Base-by-base conservation (phyloP, 257 asterid species). In the Solanum pennellii region DNA sequence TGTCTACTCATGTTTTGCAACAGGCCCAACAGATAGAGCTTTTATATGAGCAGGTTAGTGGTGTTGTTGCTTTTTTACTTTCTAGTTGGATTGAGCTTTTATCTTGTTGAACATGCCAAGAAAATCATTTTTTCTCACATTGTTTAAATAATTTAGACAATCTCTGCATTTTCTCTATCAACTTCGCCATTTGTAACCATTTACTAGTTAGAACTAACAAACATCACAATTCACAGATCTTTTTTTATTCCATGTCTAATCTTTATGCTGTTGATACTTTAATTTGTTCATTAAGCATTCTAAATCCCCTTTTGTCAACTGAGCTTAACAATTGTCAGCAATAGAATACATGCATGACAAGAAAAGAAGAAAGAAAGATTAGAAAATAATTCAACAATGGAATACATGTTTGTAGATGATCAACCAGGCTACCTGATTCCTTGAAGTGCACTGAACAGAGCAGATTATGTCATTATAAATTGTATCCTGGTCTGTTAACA, bases 21-120 rank as follows among this genome's bases (percentile, higher is more conserved):
- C 99, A 97, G 91, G 92, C 98, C 68, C 98, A 94, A 74, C 99
- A 97, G 93, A 97, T 97, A n/a, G 99, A 97, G 91, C 88, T 83
- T 86, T 89, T 97, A 91, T 97, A 94, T 74, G 97, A 94, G 41
- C 98, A 97, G 98, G 98, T 94, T 31, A 86, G 94, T 13, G 16
- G 29, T 25, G 45, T 44, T 44, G 39, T 44, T 39, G 11, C 12
- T 9, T 25, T 25, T 45, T 44, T 44, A 44, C 15, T 44, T 79
- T 44, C 65, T 27, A 25, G 84, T 79, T 79, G 37, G 65, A 79
- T 79, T 44, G 84, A 79, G 16, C 83, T 76, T 41, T 16, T 41
- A 6, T 76, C 59, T 41, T 41, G 83, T 41, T 37, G 12, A 23
- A 41, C 35, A 76, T 76, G 33, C 16, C 59, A 7, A 75, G 33